These are phyloP conservation scores for Mycosphaerelloides madeirae DNA, from an alignment of 2,329 filamentous ascomycete species.

Conservation along the genomic window DNA sequence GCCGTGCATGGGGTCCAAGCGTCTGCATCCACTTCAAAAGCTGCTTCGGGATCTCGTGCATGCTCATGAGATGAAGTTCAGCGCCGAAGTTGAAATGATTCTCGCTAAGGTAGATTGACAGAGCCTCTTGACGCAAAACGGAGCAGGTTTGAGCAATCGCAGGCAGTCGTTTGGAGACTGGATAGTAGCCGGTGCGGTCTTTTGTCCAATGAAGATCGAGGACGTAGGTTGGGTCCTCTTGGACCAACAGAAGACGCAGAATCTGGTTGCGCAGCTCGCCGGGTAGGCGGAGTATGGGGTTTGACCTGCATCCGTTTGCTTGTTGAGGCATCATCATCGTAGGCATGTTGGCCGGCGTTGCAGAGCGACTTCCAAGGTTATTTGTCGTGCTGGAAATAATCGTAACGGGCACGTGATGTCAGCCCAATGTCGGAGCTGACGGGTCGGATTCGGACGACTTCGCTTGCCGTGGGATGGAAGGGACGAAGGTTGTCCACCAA, in stretches of 20 bases:
- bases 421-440: too few relatives aligned
- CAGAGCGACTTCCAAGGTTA: neutral
- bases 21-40: neutral
- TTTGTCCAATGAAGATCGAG: neutral
- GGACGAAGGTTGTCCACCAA: too few relatives aligned
- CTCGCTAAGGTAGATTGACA: conserved; percentile 4
- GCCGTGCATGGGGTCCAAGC: neutral
- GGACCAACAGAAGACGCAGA: neutral
- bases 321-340: neutral
- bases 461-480: too few relatives aligned
- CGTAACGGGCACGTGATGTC: too few relatives aligned
- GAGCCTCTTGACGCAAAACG: neutral
- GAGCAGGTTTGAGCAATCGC: conserved; percentile 2
- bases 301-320: neutral
- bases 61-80: conserved; percentile 4
- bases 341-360: neutral
- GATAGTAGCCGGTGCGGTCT: conserved; percentile 2
- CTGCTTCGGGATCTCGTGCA: neutral
- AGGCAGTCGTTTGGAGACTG: neutral
- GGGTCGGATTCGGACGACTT: too few relatives aligned
- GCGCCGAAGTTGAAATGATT: conserved; percentile 4
- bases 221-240: conserved; percentile 5
- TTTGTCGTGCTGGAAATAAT: too few relatives aligned
- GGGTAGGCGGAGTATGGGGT: conserved; percentile 1
- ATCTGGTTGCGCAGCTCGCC: conserved; percentile 8